phyloP scores from a whole-genome alignment of 495 filamentous ascomycete genomes.

The Poronia punctata region DNA sequence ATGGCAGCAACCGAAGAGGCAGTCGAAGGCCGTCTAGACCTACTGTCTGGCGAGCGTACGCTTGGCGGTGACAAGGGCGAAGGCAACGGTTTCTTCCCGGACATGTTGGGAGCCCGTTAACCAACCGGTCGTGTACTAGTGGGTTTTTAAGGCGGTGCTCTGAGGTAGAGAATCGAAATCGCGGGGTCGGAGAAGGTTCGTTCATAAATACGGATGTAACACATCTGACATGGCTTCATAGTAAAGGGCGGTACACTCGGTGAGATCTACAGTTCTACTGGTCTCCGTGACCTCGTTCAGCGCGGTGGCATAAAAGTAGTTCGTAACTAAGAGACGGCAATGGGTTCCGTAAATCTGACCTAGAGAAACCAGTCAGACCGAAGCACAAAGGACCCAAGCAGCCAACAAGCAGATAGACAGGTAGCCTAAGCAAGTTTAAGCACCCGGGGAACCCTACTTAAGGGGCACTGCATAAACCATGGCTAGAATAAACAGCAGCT shows the following conservation, averaged over 20 bases:
- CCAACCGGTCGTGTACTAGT: slow-evolving; percentile 6
- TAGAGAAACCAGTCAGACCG: no score
- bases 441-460: no score
- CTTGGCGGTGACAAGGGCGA: slow-evolving; percentile 20
- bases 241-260: background rate
- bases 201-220: background rate
- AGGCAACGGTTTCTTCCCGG: slow-evolving; percentile 22
- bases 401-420: no score
- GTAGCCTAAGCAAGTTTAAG: no score
- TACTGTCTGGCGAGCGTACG: slow-evolving; percentile 22
- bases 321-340: no score
- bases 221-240: slow-evolving; percentile 1
- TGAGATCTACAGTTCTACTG: no score
- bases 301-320: no score
- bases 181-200: background rate
- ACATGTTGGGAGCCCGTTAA: slow-evolving; percentile 15
- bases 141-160: background rate
- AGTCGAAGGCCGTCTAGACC: slow-evolving; percentile 56
- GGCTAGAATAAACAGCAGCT: no score
- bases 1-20: slow-evolving; percentile 50
- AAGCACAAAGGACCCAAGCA: no score
- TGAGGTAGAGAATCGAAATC: background rate
- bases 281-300: no score
- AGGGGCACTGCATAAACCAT: no score
- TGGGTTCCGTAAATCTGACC: no score